These are phyloP conservation scores for Mycena citricolor DNA, from an alignment of 1,284 basidiomycete genomes.

Conservation along the genomic window DNA sequence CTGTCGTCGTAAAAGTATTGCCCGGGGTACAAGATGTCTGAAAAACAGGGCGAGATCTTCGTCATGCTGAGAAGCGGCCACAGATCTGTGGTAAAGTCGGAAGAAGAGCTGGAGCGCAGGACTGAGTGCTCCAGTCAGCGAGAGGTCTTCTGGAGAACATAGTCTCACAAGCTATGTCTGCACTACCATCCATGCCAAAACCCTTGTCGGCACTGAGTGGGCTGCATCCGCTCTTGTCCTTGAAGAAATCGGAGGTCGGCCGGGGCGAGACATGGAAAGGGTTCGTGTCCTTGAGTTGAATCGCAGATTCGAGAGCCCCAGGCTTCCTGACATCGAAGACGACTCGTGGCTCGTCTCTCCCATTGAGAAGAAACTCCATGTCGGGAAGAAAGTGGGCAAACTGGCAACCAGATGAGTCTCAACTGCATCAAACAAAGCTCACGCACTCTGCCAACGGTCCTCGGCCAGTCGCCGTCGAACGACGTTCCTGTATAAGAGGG, in stretches of 20 bases:
- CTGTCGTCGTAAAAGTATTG: constrained; percentile 19
- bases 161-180: constrained; percentile 18
- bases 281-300: constrained; percentile 15
- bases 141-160: neutral
- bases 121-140: too few species aligned
- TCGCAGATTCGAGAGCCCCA: constrained; percentile 10
- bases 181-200: constrained; percentile 12
- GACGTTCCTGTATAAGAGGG: constrained; percentile 13
- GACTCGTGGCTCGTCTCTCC: constrained; percentile 20
- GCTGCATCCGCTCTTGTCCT: constrained; percentile 13
- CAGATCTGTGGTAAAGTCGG: constrained; percentile 19
- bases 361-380: constrained; percentile 21
- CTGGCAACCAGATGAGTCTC: neutral
- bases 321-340: constrained; percentile 17
- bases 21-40: constrained; percentile 8
- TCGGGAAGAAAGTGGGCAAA: constrained; percentile 15
- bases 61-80: constrained; percentile 22
- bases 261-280: constrained; percentile 15
- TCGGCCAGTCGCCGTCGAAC: constrained; percentile 14
- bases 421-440: neutral
- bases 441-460: constrained; percentile 10
- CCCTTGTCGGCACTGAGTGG: constrained; percentile 7
- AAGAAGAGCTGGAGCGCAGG: constrained; percentile 18
- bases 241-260: constrained; percentile 15
- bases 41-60: constrained; percentile 9